Conservation (phyloP, 768 basidiomycete species). For the Lentinus tigrinus region DNA sequence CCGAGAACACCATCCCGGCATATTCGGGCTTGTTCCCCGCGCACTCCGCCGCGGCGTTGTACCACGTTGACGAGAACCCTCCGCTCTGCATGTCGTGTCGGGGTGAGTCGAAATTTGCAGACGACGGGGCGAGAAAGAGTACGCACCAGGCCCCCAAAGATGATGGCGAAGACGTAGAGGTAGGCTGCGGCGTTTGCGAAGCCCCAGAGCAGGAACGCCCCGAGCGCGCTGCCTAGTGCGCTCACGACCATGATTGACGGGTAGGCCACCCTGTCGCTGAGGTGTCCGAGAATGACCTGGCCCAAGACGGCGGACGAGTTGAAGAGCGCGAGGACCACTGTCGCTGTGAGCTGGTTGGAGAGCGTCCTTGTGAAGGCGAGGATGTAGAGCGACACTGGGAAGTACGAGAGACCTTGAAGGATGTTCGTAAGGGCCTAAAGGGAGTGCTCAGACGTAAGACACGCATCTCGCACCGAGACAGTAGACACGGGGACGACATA, state of each 20-base stretch:
- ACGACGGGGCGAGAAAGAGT: too few relatives aligned
- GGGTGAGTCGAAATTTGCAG: neutral
- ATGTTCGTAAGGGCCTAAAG: conserved; percentile 14
- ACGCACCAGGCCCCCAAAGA: conserved; percentile 22
- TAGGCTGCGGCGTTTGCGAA: conserved; percentile 17
- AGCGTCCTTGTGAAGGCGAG: conserved; percentile 13
- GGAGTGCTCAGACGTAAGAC: too few relatives aligned
- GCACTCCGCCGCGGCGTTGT: conserved; percentile 12
- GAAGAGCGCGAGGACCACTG: conserved; percentile 21
- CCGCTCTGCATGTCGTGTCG: too few relatives aligned
- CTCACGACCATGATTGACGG: conserved; percentile 18
- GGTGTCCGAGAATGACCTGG: conserved; percentile 19
- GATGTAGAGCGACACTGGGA: conserved; percentile 24
- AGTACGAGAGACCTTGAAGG: conserved; percentile 23
- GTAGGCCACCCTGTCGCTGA: conserved; percentile 21
- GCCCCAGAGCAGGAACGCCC: conserved; percentile 21
- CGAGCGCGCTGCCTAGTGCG: conserved; percentile 6
- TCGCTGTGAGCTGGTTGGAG: conserved; percentile 18
- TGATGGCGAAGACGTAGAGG: conserved; percentile 20
- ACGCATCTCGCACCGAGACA: too few relatives aligned
- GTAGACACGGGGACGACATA: too few relatives aligned
- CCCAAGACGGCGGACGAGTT: conserved; percentile 19
- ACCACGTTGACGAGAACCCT: conserved; percentile 15
- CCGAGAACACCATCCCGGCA: conserved; percentile 9
- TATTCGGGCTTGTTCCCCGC: conserved; percentile 14